Conservation (phyloP, 2,329 filamentous ascomycete species). For the Xenoacremonium recifei region DNA sequence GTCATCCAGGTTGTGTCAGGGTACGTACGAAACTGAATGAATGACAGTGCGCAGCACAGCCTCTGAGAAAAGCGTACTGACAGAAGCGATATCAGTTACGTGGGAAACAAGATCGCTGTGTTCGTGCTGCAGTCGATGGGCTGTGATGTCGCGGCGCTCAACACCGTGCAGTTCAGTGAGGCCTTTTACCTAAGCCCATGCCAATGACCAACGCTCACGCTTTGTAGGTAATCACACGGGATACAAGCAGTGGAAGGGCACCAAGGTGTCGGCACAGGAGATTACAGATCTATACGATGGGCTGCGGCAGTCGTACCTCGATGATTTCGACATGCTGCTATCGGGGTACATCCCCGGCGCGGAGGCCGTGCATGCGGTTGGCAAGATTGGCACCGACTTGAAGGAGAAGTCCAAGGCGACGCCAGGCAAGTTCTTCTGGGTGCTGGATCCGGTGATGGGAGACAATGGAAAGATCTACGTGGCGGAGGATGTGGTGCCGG, state of each 20-base stretch:
- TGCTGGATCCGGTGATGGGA: slow-evolving; percentile 97
- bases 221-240: slow-evolving; percentile 85
- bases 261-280: slow-evolving; percentile 75
- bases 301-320: slow-evolving; percentile 77
- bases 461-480: slow-evolving; percentile 93
- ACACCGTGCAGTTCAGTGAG: slow-evolving; percentile 97
- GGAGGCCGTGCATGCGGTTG: slow-evolving; percentile 78
- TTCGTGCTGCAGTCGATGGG: slow-evolving; percentile 92
- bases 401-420: slow-evolving; percentile 60
- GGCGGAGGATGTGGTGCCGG: slow-evolving; percentile 84
- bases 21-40: slow-evolving; percentile 13
- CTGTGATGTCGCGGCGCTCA: slow-evolving; percentile 89
- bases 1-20: slow-evolving; percentile 27
- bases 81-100: slow-evolving; percentile 74
- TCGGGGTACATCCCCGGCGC: slow-evolving; percentile 93
- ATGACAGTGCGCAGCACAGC: too few species aligned
- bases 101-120: slow-evolving; percentile 95
- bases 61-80: slow-evolving; percentile 7
- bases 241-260: slow-evolving; percentile 86
- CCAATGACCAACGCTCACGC: slow-evolving; percentile 5
- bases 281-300: slow-evolving; percentile 83
- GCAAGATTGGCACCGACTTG: slow-evolving; percentile 78
- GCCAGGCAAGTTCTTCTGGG: slow-evolving; percentile 89
- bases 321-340: slow-evolving; percentile 90
- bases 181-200: not conserved